Evolutionary conservation across 306 rosid species (phyloP), one percentile per base, ranked within the genome.

Genomic region (Citrullus colocynthis): DNA sequence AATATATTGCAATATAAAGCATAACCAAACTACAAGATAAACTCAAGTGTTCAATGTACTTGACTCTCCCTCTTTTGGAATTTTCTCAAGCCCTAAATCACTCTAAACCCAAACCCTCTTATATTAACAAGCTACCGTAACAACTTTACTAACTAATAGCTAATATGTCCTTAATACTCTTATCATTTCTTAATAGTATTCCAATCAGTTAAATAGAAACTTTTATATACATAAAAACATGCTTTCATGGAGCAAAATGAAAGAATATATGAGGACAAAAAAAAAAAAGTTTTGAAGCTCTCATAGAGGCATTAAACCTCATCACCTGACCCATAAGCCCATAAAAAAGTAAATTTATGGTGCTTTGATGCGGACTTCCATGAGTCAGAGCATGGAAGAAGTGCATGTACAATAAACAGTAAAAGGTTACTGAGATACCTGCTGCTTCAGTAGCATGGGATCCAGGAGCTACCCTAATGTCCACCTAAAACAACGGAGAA

Each of bases 381-480:
- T 39, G 74, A 4, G 7, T 42, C 8, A 13, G 36, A 67, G 74
- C 74, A 42, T n/a, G 32, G 34, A 41, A 41, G 72, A 64, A 64
- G 13, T 17, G 52, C 30, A 39, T 45, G 37, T 70, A 44, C 30
- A 12, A 28, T 71, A 51, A 17, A 78, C 41, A 74, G n/a, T 41
- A n/a, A 74, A 78, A 72, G 62, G 76, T 74, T 41, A 80, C 12
- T 75, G 75, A 63, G 58, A 17, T 81, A 96, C 99, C 96, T 65
- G 93, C 89, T 78, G 90, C 90, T 88, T 92, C 96, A 51, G 97
- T 91, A 21, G 98, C 87, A 86, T 96, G 98, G 65, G 99, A 92
- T 84, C 99, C 94, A 36, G 97, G 99, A 41, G 96, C 99, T 67
- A 96, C 89, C 84, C 88, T 87, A 82, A 96, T 96, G 80, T 96